Base-by-base conservation (phyloP, 352 stramenopile species). In the Hyaloperonospora arabidopsidis region DNA sequence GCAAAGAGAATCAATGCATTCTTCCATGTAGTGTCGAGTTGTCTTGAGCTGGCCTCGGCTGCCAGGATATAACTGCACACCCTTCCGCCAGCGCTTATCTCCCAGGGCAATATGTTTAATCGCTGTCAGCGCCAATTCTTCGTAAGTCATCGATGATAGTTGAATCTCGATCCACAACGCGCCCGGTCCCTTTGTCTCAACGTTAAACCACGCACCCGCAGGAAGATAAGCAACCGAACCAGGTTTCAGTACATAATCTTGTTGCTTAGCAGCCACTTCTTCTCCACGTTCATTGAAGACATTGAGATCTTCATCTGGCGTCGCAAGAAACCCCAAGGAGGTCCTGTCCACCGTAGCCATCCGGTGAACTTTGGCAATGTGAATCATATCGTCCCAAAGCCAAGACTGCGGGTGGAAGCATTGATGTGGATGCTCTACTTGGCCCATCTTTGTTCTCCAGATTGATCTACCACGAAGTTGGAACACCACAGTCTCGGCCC, bases 221-320 rank as follows among this genome's bases (percentile, higher is more conserved):
- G 79, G 72, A 4, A 86, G n/a, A 53, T 87, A 87, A 0, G 72
- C 23, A 0, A 89, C 65, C 0, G 63, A 68, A 0, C 79, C 79
- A n/a, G 76, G 51, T 15, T 68, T 63, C 0, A 72, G 39, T 0
- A 65, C 32, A 13, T 60, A 23, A 13, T 70, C 53, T 1, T 59
- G 15, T 36, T 40, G 12, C 22, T 50, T 32, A 22, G 22, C 18
- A 14, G 6, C 22, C 5, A 41, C 22, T 10, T 23, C 36, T 5
- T 34, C 17, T 19, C 61, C 52, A 5, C n/a, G 48, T 2, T 64
- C 56, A n/a, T 61, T 51, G 52, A 79, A 76, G 2, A 66, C 51
- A 12, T 47, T 23, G 0, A 54, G n/a, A 19, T 58, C 49, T 2
- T 72, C 66, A 4, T 49, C 46, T 12, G 63, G 61, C 0, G 66